Base-by-base conservation (phyloP, 345 rosid genomes). In the Aquilaria sinensis region DNA sequence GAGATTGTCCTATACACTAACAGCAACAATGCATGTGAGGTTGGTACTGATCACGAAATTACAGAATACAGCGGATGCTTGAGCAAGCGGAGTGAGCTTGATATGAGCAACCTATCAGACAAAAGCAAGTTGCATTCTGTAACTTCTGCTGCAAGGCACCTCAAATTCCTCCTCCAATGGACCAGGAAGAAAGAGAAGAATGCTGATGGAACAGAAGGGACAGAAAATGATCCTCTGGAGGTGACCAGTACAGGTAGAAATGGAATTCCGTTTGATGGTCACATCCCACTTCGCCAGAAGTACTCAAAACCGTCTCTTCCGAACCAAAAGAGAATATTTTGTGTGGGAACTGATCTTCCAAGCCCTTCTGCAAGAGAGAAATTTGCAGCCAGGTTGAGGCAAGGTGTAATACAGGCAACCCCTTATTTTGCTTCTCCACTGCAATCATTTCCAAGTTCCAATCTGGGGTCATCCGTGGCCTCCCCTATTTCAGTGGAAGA, bases 1-100 rank as follows among this genome's bases (percentile, higher is more conserved):
- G 99, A 90, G 78, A 90, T 94, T 15, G 85, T 88, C 60, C 74
- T 90, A 58, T 86, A 82, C 51, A 69, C 91, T 0, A 92, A 84
- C 0, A 92, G 86, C 0, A 67, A 77, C 12, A 84, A 75, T 59
- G 65, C 67, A 7, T 67, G 69, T 0, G 77, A 74, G 47, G 68
- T 59, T 11, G 70, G 61, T 50, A 60, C 63, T 32, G 78, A 84
- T 69, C 66, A 68, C 3, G 71, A 58, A 32, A 76, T 81, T 31
- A 64, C 67, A 31, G 85, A 70, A 58, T 75, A 71, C 43, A 74
- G 79, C 52, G 51, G 74, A 12, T 80, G 81, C 71, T 62, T 68
- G 59, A 82, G 94, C 48, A 86, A 82, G 53, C 59, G 54, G 49
- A 70, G 80, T 61, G 81, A 82, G 31, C 48, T 50, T 55, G 67